Evolutionary conservation across 768 basidiomycete species (phyloP).

Genomic region (Mycena vitilis): DNA sequence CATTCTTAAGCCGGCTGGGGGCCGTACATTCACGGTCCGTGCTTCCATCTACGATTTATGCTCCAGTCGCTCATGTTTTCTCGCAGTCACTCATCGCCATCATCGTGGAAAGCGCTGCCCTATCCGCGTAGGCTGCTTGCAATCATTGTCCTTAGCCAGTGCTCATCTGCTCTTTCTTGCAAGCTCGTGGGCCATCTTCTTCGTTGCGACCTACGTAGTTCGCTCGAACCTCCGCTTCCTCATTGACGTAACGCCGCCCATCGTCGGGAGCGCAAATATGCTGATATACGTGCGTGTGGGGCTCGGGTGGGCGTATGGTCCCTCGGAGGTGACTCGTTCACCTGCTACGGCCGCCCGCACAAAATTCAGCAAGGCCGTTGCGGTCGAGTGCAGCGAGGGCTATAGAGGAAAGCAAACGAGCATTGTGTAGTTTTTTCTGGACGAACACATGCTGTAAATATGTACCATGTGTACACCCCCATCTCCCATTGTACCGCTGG

Average conservation of each 20-base stretch:
- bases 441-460: too few relatives aligned
- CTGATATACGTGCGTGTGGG: conserved; percentile 11
- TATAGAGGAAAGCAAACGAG: background rate
- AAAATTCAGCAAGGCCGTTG: background rate
- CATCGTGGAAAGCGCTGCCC: conserved; percentile 16
- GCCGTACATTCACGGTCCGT: background rate
- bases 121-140: background rate
- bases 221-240: conserved; percentile 17
- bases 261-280: conserved; percentile 3
- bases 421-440: too few relatives aligned
- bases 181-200: conserved; percentile 25
- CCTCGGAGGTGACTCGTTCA: background rate
- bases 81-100: conserved; percentile 5
- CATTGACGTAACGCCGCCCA: conserved; percentile 5
- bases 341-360: background rate
- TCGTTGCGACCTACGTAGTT: conserved; percentile 3
- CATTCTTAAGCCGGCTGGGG: background rate
- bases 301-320: conserved; percentile 5
- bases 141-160: too few relatives aligned
- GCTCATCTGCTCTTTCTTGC: background rate
- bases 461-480: too few relatives aligned
- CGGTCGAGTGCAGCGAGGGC: background rate
- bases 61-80: background rate
- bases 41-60: background rate
- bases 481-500: too few relatives aligned